Conservation (phyloP, 768 basidiomycete species). For the Kwoniella shandongensis region DNA sequence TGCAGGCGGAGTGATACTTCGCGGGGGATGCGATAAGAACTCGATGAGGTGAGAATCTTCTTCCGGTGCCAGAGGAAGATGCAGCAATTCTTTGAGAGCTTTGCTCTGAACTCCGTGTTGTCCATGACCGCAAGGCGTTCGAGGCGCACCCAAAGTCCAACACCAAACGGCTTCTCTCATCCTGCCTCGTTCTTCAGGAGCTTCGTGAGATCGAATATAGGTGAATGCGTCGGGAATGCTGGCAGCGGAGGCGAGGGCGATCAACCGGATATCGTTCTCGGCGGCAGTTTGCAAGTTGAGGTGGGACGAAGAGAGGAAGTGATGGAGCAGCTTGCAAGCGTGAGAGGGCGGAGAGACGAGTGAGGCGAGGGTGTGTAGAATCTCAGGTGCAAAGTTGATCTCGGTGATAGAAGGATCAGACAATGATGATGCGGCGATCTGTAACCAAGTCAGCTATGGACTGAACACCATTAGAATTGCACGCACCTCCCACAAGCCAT, state of each 20-base stretch:
- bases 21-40: slow-evolving; percentile 40
- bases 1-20: slow-evolving; percentile 19
- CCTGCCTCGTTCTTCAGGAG: slow-evolving; percentile 4
- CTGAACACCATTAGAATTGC: background rate
- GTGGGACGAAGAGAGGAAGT: slow-evolving; percentile 23
- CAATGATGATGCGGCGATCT: slow-evolving; percentile 33
- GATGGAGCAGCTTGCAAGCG: slow-evolving; percentile 25
- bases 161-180: slow-evolving; percentile 30
- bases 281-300: slow-evolving; percentile 9
- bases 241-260: slow-evolving; percentile 20
- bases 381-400: slow-evolving; percentile 38
- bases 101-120: slow-evolving; percentile 18
- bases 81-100: slow-evolving; percentile 31
- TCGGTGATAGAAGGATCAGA: slow-evolving; percentile 40
- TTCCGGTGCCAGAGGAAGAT: slow-evolving; percentile 36
- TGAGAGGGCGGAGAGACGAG: slow-evolving; percentile 32
- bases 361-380: slow-evolving; percentile 31
- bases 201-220: slow-evolving; percentile 25
- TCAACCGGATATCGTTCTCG: slow-evolving; percentile 20
- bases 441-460: background rate
- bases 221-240: slow-evolving; percentile 34
- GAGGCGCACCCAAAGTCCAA: slow-evolving; percentile 35
- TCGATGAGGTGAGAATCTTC: slow-evolving; percentile 36
- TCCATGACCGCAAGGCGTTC: slow-evolving; percentile 22
- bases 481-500: slow-evolving; percentile 42